A percentile compares a stretch with the other conserved stretches of the same genome.
Conservation (phyloP, 2,329 filamentous ascomycete genomes). For the Blumeria graminis region DNA sequence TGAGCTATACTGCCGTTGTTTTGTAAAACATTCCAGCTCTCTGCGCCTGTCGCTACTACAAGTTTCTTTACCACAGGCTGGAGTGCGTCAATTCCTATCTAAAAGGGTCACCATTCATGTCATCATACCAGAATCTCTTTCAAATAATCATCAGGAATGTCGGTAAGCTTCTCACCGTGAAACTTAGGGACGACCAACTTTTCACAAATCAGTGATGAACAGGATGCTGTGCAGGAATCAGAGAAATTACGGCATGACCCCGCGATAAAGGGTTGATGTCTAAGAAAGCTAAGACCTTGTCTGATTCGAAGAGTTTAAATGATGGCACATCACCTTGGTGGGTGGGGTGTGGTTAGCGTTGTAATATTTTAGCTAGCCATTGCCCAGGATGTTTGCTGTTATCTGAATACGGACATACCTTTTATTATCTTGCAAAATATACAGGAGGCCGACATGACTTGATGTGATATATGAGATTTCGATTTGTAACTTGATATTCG, state of each 20-base stretch:
- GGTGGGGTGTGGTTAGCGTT: neutral
- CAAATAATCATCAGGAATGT: constrained; percentile 79
- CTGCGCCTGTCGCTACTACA: constrained; percentile 47
- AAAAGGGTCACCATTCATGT: neutral
- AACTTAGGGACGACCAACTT: constrained; percentile 85
- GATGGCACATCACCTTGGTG: constrained; percentile 70
- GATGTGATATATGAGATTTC: neutral
- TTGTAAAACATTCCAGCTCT: constrained; percentile 82
- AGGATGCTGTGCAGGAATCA: too few relatives aligned
- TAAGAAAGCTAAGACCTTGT: constrained; percentile 84
- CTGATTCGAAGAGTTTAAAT: constrained; percentile 87
- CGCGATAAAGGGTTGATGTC: constrained; percentile 78
- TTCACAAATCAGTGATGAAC: constrained; percentile 1
- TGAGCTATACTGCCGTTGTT: constrained; percentile 88
- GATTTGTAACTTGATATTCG: neutral
- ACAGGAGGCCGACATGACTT: constrained; percentile 35
- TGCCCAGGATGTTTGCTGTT: neutral
- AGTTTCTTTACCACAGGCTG: constrained; percentile 71
- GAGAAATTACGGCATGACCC: constrained; percentile 56
- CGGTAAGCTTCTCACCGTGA: constrained; percentile 74
- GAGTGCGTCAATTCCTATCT: neutral
- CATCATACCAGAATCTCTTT: constrained; percentile 48
- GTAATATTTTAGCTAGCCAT: neutral
- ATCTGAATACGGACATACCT: constrained; percentile 23
- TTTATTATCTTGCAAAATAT: constrained; percentile 99